Percentiles rank a stretch among this genome's conserved stretches.
Evolutionary conservation across 2,329 filamentous ascomycete species (phyloP).

Genomic region (Tolypocladium tropicale): DNA sequence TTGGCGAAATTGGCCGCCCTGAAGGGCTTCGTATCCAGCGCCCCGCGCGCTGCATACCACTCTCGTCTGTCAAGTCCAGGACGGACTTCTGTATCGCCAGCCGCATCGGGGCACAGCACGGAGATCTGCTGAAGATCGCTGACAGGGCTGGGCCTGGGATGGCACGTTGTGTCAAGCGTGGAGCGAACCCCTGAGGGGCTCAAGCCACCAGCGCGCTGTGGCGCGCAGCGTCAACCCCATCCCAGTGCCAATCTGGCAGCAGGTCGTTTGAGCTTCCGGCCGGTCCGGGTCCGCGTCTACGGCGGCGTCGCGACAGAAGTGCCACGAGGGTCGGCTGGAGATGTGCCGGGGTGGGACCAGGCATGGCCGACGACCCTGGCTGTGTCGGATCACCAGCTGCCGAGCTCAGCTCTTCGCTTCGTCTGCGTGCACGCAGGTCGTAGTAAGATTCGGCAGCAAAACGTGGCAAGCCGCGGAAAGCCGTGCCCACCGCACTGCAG

Average conservation of each 20-base stretch:
- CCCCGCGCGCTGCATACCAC: background rate
- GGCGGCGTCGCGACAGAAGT: too few species aligned
- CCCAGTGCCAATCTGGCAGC: background rate
- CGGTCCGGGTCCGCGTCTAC: background rate
- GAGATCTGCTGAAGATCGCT: background rate
- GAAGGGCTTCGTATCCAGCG: background rate
- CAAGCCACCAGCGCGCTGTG: background rate
- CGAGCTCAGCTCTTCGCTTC: too few species aligned
- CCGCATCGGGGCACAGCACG: background rate
- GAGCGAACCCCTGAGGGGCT: background rate
- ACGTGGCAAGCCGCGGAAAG: background rate
- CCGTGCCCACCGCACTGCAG: background rate
- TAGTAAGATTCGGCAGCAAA: background rate
- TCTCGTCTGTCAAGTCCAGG: background rate
- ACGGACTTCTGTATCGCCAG: background rate
- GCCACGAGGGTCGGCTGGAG: background rate
- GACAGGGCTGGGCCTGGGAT: background rate
- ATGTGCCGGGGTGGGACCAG: background rate
- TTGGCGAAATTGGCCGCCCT: background rate
- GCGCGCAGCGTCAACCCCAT: background rate
- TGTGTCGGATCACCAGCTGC: background rate
- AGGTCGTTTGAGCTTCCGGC: background rate
- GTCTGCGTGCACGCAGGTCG: background rate
- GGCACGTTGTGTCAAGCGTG: background rate
- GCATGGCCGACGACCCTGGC: background rate